Conservation (phyloP, 225 moss, liverwort and hornwort species). For the Thuidium tamariscinum region DNA sequence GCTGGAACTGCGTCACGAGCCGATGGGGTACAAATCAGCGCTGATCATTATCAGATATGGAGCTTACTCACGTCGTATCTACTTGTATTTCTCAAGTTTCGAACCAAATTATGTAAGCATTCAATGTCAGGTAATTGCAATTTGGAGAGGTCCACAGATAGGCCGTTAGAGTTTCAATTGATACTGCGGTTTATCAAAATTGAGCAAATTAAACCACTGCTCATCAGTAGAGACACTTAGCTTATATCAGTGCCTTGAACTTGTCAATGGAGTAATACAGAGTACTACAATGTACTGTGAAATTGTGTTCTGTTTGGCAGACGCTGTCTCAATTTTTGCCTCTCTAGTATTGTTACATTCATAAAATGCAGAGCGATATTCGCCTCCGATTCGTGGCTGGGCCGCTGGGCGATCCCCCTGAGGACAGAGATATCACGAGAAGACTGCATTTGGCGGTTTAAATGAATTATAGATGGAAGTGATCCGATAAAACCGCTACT, state of each 20-base stretch:
- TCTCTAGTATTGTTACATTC: not conserved
- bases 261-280: not conserved
- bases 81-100: not conserved
- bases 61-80: not conserved
- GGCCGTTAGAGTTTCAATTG: not conserved
- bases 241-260: not conserved
- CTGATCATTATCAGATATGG: not conserved
- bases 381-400: not conserved
- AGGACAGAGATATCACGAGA: not conserved
- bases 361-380: not conserved
- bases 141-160: too few relatives aligned
- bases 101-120: not conserved
- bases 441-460: not conserved
- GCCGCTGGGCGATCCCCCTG: not conserved
- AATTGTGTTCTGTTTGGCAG: not conserved
- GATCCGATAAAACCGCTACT: not conserved
- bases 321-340: not conserved
- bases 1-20: not conserved
- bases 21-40: not conserved
- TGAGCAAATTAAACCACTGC: not conserved
- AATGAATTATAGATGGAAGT: not conserved
- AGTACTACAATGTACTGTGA: not conserved
- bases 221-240: not conserved
- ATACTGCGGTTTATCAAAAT: not conserved
- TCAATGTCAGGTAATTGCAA: not conserved